Conservation (phyloP, 75 land plant genomes). For the Cupressus sempervirens region DNA sequence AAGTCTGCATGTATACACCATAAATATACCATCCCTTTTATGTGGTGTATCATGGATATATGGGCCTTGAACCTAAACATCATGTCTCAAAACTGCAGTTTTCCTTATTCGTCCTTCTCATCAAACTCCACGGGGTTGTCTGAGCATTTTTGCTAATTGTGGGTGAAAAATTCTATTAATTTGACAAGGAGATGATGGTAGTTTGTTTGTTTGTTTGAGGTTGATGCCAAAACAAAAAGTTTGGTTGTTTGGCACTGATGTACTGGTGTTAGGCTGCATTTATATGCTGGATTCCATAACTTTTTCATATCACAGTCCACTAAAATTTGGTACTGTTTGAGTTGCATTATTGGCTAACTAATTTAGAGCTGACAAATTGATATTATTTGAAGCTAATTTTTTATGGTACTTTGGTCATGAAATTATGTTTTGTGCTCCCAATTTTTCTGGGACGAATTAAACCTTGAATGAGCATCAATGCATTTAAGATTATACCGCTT, state of each 20-base stretch:
- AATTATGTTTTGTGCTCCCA: not conserved
- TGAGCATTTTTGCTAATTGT: conserved; percentile 7
- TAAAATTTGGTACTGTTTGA: not conserved
- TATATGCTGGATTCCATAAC: not conserved
- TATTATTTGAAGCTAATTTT: not conserved
- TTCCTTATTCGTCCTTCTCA: not conserved
- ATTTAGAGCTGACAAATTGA: not conserved
- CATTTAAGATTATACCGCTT: not conserved
- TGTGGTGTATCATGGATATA: not conserved
- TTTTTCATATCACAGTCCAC: not conserved
- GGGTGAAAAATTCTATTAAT: not conserved
- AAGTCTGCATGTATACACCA: not conserved
- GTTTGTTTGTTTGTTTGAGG: not conserved
- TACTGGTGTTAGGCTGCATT: not conserved
- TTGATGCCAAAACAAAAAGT: not conserved
- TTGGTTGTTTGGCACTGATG: not conserved
- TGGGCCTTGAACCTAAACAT: not conserved
- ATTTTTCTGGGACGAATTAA: not conserved
- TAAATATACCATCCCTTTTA: not conserved
- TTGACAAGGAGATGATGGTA: not conserved
- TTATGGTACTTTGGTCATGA: not conserved
- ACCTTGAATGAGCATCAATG: not conserved
- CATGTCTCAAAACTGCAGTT: not conserved
- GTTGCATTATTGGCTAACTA: not conserved
- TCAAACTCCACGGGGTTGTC: not conserved